Evolutionary conservation across 306 rosid genomes (phyloP).

Genomic region (Lathyrus oleraceus): DNA sequence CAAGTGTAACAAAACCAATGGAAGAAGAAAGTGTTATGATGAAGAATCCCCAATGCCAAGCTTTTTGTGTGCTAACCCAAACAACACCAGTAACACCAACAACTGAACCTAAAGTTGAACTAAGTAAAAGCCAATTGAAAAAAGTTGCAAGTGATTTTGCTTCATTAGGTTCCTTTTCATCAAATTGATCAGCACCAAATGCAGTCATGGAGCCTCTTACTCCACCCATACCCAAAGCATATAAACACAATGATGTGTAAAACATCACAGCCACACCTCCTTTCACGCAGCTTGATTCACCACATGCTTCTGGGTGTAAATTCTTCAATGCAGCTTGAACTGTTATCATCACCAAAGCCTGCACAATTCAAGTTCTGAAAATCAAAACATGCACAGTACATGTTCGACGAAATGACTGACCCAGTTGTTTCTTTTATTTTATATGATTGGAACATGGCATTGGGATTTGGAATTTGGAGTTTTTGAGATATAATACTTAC

Average conservation of each 20-base stretch:
- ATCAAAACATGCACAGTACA: background rate
- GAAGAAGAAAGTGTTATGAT: constrained; percentile 52
- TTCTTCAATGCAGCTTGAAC: constrained; percentile 55
- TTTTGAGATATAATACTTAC: constrained; percentile 40
- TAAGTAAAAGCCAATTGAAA: constrained; percentile 67
- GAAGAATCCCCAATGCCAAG: constrained; percentile 77
- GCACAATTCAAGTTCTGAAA: background rate
- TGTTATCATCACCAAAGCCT: constrained; percentile 65
- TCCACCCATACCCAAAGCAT: constrained; percentile 73
- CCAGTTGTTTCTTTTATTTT: background rate
- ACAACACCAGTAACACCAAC: constrained; percentile 74
- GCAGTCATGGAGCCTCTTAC: constrained; percentile 74
- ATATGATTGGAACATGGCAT: constrained; percentile 1
- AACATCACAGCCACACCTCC: constrained; percentile 60
- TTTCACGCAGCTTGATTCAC: constrained; percentile 53
- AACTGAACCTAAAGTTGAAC: constrained; percentile 60
- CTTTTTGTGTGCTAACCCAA: constrained; percentile 56
- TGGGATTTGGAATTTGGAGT: constrained; percentile 36
- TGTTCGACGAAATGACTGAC: background rate
- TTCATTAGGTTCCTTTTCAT: constrained; percentile 57
- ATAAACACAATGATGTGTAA: constrained; percentile 53
- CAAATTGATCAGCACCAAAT: constrained; percentile 86
- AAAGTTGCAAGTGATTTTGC: constrained; percentile 63
- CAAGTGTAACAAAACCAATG: constrained; percentile 56
- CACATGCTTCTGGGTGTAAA: constrained; percentile 54